phyloP scores from a whole-genome alignment of 371 early-diverging fungal species.

The Mortierella sp. region DNA sequence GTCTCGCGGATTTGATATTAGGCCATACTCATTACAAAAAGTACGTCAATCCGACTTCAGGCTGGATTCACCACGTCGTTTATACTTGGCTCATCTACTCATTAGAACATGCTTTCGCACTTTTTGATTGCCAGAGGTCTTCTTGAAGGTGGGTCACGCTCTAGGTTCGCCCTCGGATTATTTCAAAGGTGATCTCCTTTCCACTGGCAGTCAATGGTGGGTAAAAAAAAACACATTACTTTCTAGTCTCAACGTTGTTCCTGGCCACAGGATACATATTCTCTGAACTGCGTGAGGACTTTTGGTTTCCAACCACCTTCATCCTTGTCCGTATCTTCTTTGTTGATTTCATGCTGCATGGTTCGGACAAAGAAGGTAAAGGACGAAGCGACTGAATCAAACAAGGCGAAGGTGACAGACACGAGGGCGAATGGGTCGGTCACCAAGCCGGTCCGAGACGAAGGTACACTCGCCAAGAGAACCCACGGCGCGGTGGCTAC shows the following conservation, averaged over 20 bases:
- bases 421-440: background rate
- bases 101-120: background rate
- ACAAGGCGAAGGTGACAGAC: background rate
- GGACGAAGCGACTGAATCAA: conserved; percentile 1
- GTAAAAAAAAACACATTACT: background rate
- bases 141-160: conserved; percentile 12
- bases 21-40: conserved; percentile 22
- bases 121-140: conserved; percentile 17
- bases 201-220: too few species aligned
- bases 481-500: background rate
- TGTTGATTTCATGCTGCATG: conserved; percentile 12
- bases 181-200: background rate
- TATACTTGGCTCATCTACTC: conserved; percentile 15
- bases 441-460: background rate
- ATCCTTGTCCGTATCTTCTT: conserved; percentile 16
- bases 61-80: conserved; percentile 21
- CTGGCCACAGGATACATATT: conserved; percentile 22
- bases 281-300: conserved; percentile 21
- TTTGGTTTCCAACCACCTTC: conserved; percentile 39
- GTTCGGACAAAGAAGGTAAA: background rate
- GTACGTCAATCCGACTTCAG: conserved; percentile 18
- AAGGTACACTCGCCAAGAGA: background rate
- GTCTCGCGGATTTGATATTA: conserved; percentile 16
- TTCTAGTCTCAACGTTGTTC: conserved; percentile 29
- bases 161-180: background rate